phyloP scores from a whole-genome alignment of 2,329 filamentous ascomycete genomes.

The Pseudogymnoascus sp. region DNA sequence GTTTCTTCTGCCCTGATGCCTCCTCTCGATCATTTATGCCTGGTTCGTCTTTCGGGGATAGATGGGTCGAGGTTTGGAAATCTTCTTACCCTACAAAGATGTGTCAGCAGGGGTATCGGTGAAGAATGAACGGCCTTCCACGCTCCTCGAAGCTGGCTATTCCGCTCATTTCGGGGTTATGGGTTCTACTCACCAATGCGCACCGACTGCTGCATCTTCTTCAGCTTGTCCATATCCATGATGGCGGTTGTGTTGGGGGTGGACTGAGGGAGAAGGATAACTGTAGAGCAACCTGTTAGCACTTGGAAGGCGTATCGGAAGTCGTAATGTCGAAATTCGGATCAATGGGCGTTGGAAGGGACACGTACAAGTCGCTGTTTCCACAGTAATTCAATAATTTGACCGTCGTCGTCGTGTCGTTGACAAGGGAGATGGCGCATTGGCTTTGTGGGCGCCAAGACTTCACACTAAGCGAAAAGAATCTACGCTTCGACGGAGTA shows the following conservation, averaged over 20 bases:
- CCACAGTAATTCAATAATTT: conserved; percentile 15
- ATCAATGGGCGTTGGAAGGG: conserved; percentile 4
- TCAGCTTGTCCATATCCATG: conserved; percentile 60
- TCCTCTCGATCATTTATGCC: neutral
- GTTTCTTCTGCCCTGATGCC: neutral
- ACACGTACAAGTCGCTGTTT: conserved; percentile 13
- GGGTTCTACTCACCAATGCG: conserved; percentile 31
- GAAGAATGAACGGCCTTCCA: neutral
- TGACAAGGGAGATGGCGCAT: conserved; percentile 13
- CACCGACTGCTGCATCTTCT: conserved; percentile 56
- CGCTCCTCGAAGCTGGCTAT: neutral
- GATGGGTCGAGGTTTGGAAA: neutral
- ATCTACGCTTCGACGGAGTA: conserved; percentile 2
- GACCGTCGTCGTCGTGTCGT: conserved; percentile 15
- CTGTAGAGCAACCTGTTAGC: conserved; percentile 11
- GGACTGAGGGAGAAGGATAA: conserved; percentile 18
- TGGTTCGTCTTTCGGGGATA: neutral
- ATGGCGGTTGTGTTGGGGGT: conserved; percentile 31
- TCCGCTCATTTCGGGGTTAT: neutral
- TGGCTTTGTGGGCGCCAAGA: conserved; percentile 21
- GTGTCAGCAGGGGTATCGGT: conserved; percentile 3
- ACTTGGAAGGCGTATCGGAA: conserved; percentile 11
- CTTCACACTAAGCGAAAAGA: conserved; percentile 19
- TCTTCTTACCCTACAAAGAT: conserved; percentile 9
- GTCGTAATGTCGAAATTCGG: conserved; percentile 9